Percentiles rank a stretch among this genome's conserved stretches.
Evolutionary conservation across 2,329 filamentous ascomycete species (phyloP).

Genomic region (Chalaropsis ovoidea): DNA sequence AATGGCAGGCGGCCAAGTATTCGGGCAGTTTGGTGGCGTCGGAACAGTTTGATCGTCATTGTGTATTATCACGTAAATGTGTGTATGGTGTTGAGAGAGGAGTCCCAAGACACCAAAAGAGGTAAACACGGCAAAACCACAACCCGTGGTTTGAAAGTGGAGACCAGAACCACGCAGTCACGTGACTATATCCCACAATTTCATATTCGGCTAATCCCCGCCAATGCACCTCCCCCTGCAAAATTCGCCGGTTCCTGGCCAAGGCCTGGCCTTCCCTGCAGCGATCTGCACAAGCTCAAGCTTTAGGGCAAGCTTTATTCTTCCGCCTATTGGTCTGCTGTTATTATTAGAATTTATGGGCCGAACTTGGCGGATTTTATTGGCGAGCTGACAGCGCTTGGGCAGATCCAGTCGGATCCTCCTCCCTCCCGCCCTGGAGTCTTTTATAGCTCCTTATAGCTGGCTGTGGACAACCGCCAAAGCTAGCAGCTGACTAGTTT

Average conservation of each 20-base stretch:
- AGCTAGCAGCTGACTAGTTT: neutral
- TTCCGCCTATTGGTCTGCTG: neutral
- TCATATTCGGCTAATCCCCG: neutral
- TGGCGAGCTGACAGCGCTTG: slow-evolving; percentile 7
- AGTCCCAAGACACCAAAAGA: no score
- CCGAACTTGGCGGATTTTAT: neutral
- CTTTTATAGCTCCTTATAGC: neutral
- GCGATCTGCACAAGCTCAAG: neutral
- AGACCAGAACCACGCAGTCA: no score
- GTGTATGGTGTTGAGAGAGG: no score
- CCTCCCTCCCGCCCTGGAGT: neutral
- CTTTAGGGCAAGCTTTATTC: neutral
- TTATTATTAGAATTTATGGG: neutral
- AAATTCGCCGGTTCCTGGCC: neutral
- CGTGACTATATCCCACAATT: no score
- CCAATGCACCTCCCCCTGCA: no score
- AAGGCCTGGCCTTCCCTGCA: neutral
- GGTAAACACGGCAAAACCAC: no score
- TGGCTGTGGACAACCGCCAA: neutral
- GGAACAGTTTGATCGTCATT: no score
- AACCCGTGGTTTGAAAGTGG: no score
- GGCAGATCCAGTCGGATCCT: neutral
- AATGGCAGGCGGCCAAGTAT: no score
- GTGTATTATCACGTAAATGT: no score
- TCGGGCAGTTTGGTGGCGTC: no score